phyloP scores from a whole-genome alignment of 2,329 filamentous ascomycete genomes.

The Fusarium burgessii region DNA sequence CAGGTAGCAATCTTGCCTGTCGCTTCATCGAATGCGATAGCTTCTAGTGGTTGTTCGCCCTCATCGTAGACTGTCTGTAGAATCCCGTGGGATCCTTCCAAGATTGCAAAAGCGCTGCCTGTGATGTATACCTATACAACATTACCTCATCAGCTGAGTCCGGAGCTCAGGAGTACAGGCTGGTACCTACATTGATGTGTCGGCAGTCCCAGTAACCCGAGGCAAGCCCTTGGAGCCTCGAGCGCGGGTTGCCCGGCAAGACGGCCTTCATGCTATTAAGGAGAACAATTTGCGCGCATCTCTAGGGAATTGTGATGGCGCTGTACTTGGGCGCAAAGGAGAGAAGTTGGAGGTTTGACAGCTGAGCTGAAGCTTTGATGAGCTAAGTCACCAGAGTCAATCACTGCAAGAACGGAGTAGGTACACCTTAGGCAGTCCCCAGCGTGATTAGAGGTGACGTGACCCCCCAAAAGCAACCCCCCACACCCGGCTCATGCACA shows the following conservation, averaged over 20 bases:
- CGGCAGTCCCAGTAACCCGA: slow-evolving; percentile 78
- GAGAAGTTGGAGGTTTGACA: slow-evolving; percentile 5
- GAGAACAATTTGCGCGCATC: slow-evolving; percentile 40
- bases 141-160: slow-evolving; percentile 16
- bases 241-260: slow-evolving; percentile 81
- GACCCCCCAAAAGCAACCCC: slow-evolving; percentile 10
- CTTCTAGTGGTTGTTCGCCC: slow-evolving; percentile 74
- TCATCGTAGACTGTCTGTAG: slow-evolving; percentile 94
- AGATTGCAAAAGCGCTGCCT: slow-evolving; percentile 86
- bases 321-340: slow-evolving; percentile 18
- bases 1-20: slow-evolving; percentile 88
- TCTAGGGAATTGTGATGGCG: slow-evolving; percentile 19
- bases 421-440: not conserved
- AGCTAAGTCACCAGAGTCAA: slow-evolving; percentile 27
- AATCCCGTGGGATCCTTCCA: slow-evolving; percentile 78
- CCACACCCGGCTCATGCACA: slow-evolving; percentile 16
- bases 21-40: slow-evolving; percentile 82
- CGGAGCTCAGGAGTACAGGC: not conserved
- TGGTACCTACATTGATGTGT: slow-evolving; percentile 74
- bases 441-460: slow-evolving; percentile 39
- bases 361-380: slow-evolving; percentile 14
- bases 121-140: slow-evolving; percentile 82
- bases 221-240: slow-evolving; percentile 81
- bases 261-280: slow-evolving; percentile 77
- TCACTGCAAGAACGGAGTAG: slow-evolving; percentile 33